Conservation (phyloP, 495 filamentous ascomycete genomes). For the Trichoderma erinaceum region DNA sequence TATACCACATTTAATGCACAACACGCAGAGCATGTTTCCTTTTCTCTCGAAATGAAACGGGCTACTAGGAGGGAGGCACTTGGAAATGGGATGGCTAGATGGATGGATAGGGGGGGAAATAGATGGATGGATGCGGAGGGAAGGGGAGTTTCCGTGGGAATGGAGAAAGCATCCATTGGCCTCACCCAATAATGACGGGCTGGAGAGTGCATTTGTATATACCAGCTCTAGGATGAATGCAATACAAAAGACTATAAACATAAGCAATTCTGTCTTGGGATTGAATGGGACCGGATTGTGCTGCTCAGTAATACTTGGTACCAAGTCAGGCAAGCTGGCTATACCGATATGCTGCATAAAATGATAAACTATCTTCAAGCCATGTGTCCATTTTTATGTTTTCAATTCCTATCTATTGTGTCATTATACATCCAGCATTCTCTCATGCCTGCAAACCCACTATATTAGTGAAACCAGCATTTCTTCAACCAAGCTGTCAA, state of each 20-base stretch:
- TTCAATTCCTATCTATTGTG: too few relatives aligned
- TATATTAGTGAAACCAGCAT: too few relatives aligned
- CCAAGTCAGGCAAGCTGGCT: too few relatives aligned
- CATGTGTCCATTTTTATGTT: too few relatives aligned
- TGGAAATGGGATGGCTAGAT: conserved; percentile 1
- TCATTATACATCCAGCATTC: too few relatives aligned
- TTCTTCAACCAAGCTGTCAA: too few relatives aligned
- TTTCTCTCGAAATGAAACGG: conserved; percentile 5
- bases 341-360: too few relatives aligned
- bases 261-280: neutral
- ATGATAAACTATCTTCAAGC: neutral
- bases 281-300: neutral
- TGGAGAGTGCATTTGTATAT: conserved; percentile 11
- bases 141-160: neutral
- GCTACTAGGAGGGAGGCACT: neutral
- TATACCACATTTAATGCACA: conserved; percentile 13
- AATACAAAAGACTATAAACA: conserved; percentile 1
- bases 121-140: neutral
- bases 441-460: too few relatives aligned
- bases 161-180: neutral
- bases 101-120: neutral
- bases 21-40: conserved; percentile 6
- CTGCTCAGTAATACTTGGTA: too few relatives aligned
- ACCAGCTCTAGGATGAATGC: conserved; percentile 11
- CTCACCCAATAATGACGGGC: neutral